Conservation (phyloP, 768 basidiomycete genomes). For the Trichaptum fuscoviolaceum region DNA sequence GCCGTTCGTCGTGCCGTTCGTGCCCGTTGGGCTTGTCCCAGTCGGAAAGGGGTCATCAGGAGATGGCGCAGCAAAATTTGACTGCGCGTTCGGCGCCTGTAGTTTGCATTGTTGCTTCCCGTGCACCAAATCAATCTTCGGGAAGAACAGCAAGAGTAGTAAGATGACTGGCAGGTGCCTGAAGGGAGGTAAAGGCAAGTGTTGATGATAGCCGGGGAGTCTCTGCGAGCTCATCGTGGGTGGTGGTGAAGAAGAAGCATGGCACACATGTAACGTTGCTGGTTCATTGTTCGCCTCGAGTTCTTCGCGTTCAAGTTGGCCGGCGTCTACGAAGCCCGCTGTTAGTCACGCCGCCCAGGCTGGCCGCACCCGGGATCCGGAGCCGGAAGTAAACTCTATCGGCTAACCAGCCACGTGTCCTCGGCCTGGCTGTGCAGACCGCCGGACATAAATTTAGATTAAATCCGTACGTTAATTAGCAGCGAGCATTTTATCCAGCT, state of each 20-base stretch:
- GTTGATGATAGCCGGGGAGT: not conserved
- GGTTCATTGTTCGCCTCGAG: not conserved
- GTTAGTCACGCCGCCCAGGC: not conserved
- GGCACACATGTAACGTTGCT: not conserved
- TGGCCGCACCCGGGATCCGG: too few species aligned
- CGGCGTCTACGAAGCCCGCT: not conserved
- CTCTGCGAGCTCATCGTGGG: not conserved
- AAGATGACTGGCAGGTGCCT: not conserved
- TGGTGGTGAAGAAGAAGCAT: not conserved
- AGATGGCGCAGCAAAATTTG: not conserved
- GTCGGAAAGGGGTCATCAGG: not conserved
- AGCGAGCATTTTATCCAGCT: not conserved
- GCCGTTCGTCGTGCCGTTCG: constrained; percentile 6
- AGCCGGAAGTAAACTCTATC: not conserved
- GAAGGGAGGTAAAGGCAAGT: not conserved
- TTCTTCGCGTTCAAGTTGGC: not conserved
- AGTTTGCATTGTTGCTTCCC: not conserved
- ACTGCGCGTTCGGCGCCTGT: not conserved
- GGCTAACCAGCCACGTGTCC: not conserved
- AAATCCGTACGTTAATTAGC: not conserved
- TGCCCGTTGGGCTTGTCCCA: not conserved
- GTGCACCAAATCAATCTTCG: not conserved
- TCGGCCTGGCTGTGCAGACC: too few species aligned
- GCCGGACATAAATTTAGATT: not conserved
- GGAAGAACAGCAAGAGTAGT: not conserved